Evolutionary conservation across 1,139 yeast genomes (phyloP), one percentile per base, ranked within the genome.

Genomic region (Pichia norvegensis): DNA sequence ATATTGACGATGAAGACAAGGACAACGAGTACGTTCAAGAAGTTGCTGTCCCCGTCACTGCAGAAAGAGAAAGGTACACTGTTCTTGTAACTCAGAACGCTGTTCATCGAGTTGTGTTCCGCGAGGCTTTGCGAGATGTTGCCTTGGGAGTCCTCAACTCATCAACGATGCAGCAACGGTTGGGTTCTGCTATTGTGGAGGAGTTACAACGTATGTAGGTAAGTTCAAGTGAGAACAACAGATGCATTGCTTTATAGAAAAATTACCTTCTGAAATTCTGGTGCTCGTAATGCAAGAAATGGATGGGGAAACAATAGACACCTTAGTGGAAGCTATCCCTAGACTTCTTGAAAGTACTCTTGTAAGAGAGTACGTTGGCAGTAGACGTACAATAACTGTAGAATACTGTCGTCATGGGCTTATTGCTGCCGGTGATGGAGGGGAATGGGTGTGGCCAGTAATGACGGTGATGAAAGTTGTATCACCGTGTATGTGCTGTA

Each of bases 1-100:
- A 46, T 0, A 57, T 56, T 4, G 59, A 57, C n/a, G 61, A 46
- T 16, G 51, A 43, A 20, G 51, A 40, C 9, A 56, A 46, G 29
- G 56, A 55, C 27, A 64, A 65, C 38, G 70, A 67, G 44, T 76
- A 57, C 67, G 74, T 13, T 66, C 65, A 41, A 64, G 79, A 51
- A 65, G 69, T 54, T 72, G 74, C 41, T 25, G 23, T 55, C 4
- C 61, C 62, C 3, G 58, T 58, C 7, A 77, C 76, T 47, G 79
- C 82, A 4, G 90, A 83, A 55, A 78, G 75, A 56, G 45, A 70
- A 17, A 66, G 87, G 48, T 78, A 74, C 56, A 73, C 72, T 49
- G 60, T 62, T 31, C 59, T 81, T 21, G 61, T 74, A 14, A 71
- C 73, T 42, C 55, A 54, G 1, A 94, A 85, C 58, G 81, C 85